Evolutionary conservation across 768 basidiomycete species (phyloP).

Genomic region (Auriscalpium microsporum): DNA sequence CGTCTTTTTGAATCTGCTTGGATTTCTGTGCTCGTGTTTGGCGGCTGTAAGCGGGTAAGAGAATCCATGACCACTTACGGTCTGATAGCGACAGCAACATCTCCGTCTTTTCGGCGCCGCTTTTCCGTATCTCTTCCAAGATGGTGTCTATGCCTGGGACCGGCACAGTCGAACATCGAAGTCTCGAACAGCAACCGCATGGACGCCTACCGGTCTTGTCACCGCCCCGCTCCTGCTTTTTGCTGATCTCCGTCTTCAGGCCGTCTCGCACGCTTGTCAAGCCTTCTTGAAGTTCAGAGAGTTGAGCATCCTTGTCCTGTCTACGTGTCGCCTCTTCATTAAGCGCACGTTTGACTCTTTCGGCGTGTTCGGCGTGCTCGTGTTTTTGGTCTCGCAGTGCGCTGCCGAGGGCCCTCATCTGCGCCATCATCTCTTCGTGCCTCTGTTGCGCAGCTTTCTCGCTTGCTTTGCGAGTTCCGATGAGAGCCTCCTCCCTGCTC

Average conservation of each 20-base stretch:
- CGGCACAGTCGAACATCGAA: background rate
- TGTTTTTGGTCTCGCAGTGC: background rate
- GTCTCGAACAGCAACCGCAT: no score
- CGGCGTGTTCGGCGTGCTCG: slow-evolving; percentile 1
- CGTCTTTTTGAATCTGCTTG: slow-evolving; percentile 10
- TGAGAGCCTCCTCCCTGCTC: background rate
- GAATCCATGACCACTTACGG: background rate
- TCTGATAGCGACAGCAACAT: background rate
- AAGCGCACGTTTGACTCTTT: background rate
- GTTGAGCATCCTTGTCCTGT: background rate
- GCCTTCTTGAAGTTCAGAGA: background rate
- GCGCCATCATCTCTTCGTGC: slow-evolving; percentile 8
- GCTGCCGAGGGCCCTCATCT: slow-evolving; percentile 5
- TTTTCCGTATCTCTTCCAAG: background rate
- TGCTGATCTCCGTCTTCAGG: background rate
- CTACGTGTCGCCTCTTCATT: background rate
- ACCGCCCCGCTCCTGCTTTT: no score
- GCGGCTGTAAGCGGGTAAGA: background rate
- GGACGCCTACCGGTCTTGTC: no score
- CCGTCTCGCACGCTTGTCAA: background rate
- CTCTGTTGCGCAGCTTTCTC: slow-evolving; percentile 1
- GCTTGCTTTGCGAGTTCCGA: background rate
- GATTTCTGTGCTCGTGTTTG: background rate
- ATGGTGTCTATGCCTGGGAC: background rate
- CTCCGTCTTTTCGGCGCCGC: background rate